Base-by-base conservation (phyloP, 768 basidiomycete genomes). In the Kwoniella dejecticola region DNA sequence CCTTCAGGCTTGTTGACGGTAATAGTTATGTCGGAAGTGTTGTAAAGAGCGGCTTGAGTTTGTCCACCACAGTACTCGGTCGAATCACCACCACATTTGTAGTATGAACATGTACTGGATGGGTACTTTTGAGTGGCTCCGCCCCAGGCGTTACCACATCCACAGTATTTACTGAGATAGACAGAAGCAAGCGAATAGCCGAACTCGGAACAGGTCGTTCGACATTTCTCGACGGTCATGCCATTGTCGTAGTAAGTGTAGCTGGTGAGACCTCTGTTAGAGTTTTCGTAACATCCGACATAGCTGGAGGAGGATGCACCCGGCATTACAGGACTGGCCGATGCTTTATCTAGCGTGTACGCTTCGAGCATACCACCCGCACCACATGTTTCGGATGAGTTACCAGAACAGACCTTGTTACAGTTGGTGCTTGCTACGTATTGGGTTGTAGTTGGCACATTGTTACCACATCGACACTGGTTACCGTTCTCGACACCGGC, bases 51-150 rank as follows among this genome's bases (percentile, higher is more conserved):
- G 24, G 66, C 44, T 45, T 53, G 50, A 19, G 40, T 48, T 11
- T 45, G 29, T 50, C 64, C 63, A 62, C 75, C 75, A 54, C 75
- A 77, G 0, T 45, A 67, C 48, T 75, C 58, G 19, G 66, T 47
- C 5, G 29, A 52, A 57, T 77, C 68, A 36, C 74, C 74, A 49
- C 62, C 58, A 53, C 76, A 77, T 12, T 45, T 46, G n/a, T 63
- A 31, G 26, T 60, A 48, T 24, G 57, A 62, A 49, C 76, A 77
- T 40, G 46, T 56, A 31, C 41, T 50, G 27, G 60, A 49, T 17
- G 69, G 68, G 44, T 46, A 47, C 26, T 62, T 62, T 24, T 48
- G 52, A 5, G 41, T 29, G 17, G 31, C 27, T 12, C 60, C 64
- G 33, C 27, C 42, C 53, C 55, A 62, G 7, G 50, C 17, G 57